Base-by-base conservation (phyloP, 495 filamentous ascomycete species). In the Xylaria venustula region DNA sequence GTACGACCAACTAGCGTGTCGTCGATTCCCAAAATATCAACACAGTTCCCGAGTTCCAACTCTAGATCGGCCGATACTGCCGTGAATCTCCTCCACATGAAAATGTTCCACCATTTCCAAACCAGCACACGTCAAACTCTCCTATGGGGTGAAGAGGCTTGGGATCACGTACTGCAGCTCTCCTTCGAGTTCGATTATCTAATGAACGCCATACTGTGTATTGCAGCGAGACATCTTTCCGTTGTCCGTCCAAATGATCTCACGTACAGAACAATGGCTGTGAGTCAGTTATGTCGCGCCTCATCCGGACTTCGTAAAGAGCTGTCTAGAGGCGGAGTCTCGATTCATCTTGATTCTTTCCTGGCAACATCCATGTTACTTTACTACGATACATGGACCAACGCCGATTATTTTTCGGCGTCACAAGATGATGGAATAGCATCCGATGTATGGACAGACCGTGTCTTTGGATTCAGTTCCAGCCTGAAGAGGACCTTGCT, bases 361-460 rank as follows among this genome's bases (percentile, higher is more conserved):
- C 47, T 60, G 37, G 48, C 37, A 37, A 64, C 56, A 14, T 44
- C 62, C 1, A 15, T 45, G 1, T 45, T 64, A 34, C 17, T 64
- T 17, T 50, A 54, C 19, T 54, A 60, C 37, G 62, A 60, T 25
- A 64, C 59, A 20, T 64, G 62, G 62, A 60, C 37, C 3, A 64
- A 60, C 52, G 17, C 30, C 15, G 62, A 64, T 8, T 64, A 52
- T 42, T 32, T 26, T 23, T 8, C 54, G 28, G 25, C 49, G 19
- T 19, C 7, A 17, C 37, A 25, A 45, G 40, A 54, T n/a, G 49
- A 44, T 7, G 25, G 11, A 3, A 20, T 45, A 36, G 25, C 22
- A 5, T 60, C 41, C 17, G 41, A 54, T 7, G 41, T 48, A 15
- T 45, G 42, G 30, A 28, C 44, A 32, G 62, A 64, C n/a, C 49